Evolutionary conservation across 352 stramenopile species (phyloP).

Genomic region (Pythium rishiriense): DNA sequence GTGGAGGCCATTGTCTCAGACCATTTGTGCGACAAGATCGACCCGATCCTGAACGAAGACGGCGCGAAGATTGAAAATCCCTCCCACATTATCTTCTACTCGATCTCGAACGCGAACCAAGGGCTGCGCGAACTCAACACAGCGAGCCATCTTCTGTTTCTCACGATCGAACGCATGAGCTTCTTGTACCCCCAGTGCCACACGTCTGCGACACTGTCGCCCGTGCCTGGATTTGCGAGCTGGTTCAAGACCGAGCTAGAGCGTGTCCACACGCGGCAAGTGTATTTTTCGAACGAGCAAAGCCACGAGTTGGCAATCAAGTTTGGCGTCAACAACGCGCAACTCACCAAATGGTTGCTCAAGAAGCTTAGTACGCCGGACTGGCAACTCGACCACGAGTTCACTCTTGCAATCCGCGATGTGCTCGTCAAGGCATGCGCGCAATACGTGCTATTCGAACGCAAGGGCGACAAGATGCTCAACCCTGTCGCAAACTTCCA

Average conservation of each 20-base stretch:
- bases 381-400: conserved; percentile 52
- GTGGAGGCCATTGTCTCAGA: conserved; percentile 75
- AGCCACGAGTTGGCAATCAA: conserved; percentile 50
- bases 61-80: conserved; percentile 40
- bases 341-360: conserved; percentile 70
- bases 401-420: conserved; percentile 49
- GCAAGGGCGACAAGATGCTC: conserved; percentile 75
- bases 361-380: conserved; percentile 47
- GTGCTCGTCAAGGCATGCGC: conserved; percentile 62
- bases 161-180: conserved; percentile 79
- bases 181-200: conserved; percentile 63
- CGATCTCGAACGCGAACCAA: conserved; percentile 77
- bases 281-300: conserved; percentile 56
- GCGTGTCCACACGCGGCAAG: conserved; percentile 25
- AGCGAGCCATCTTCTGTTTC: conserved; percentile 78
- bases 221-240: conserved; percentile 69
- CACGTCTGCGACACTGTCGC: conserved; percentile 73
- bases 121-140: conserved; percentile 83
- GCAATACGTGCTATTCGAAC: conserved; percentile 80
- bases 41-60: conserved; percentile 60
- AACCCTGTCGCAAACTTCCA: conserved; percentile 87
- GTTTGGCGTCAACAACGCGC: conserved; percentile 57
- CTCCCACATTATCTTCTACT: conserved; percentile 87
- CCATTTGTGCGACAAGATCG: conserved; percentile 63
- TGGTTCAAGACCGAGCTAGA: conserved; percentile 68